These are phyloP conservation scores for Boechera retrofracta DNA, from an alignment of 345 rosid species.

Conservation along the genomic window DNA sequence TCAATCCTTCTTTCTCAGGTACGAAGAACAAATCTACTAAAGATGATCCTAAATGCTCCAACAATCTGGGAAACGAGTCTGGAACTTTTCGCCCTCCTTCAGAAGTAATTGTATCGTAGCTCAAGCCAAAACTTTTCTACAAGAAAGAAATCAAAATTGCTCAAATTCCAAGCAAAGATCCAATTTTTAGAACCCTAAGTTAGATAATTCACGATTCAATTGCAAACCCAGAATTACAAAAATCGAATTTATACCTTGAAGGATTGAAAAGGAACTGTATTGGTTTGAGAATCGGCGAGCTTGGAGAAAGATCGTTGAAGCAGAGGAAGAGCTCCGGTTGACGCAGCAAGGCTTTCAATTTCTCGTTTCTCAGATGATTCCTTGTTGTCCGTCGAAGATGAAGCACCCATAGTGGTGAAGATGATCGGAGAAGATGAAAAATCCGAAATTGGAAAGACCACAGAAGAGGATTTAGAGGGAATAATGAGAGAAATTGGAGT, in stretches of 20 bases:
- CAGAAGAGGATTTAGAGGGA: not conserved
- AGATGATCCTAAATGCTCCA: constrained; percentile 71
- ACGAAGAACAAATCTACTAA: constrained; percentile 67
- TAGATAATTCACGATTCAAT: not conserved
- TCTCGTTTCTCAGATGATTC: constrained; percentile 58
- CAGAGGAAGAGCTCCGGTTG: constrained; percentile 70
- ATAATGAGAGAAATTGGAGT: not conserved
- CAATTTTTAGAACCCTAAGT: not conserved
- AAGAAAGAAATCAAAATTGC: constrained; percentile 12
- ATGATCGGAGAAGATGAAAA: constrained; percentile 10
- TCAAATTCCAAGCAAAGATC: not conserved
- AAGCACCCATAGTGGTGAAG: constrained; percentile 66
- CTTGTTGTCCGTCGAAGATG: constrained; percentile 64
- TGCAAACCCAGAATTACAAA: not conserved
- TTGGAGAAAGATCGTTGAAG: constrained; percentile 67
- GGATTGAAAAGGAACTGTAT: constrained; percentile 54
- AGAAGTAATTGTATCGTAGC: constrained; percentile 46
- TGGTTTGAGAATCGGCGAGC: constrained; percentile 64
- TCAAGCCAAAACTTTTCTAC: constrained; percentile 69
- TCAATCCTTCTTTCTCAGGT: constrained; percentile 57
- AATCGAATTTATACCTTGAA: constrained; percentile 58
- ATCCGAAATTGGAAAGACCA: not conserved
- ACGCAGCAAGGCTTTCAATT: constrained; percentile 72
- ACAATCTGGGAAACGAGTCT: constrained; percentile 55
- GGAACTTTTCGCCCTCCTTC: constrained; percentile 49